Conservation (phyloP, 495 filamentous ascomycete genomes). For the Xylaria acuta region DNA sequence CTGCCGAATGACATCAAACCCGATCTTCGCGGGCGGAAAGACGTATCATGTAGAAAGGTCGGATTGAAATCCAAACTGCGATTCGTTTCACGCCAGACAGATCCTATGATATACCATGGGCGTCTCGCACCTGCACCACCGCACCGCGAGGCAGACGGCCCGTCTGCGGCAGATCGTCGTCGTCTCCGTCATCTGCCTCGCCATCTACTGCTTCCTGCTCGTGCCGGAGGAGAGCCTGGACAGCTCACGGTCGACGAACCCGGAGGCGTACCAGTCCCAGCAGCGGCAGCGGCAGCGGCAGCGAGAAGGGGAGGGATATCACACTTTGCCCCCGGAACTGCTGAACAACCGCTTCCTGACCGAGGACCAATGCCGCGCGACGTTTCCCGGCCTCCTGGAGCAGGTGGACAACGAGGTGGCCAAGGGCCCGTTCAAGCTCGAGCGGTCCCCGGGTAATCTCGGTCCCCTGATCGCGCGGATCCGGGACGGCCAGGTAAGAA, state of each 20-base stretch:
- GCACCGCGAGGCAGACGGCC: conserved; percentile 30
- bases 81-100: background rate
- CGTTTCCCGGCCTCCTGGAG: conserved; percentile 54
- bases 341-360: conserved; percentile 50
- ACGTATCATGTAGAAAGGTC: background rate
- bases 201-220: conserved; percentile 47
- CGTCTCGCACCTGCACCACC: conserved; percentile 15
- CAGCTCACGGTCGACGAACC: conserved; percentile 31
- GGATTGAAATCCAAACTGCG: background rate
- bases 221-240: conserved; percentile 37
- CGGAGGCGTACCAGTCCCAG: conserved; percentile 24
- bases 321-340: conserved; percentile 33
- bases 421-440: conserved; percentile 51
- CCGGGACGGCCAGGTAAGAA: conserved; percentile 48
- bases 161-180: conserved; percentile 43
- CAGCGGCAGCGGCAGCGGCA: background rate
- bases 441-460: conserved; percentile 42
- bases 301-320: background rate
- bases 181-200: conserved; percentile 38
- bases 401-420: conserved; percentile 54
- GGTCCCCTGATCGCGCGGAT: conserved; percentile 53
- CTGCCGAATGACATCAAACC: background rate
- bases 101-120: conserved; percentile 11
- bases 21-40: background rate
- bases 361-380: conserved; percentile 46